Base-by-base conservation (phyloP, 2,329 filamentous ascomycete genomes). In the Trichoderma sp. region DNA sequence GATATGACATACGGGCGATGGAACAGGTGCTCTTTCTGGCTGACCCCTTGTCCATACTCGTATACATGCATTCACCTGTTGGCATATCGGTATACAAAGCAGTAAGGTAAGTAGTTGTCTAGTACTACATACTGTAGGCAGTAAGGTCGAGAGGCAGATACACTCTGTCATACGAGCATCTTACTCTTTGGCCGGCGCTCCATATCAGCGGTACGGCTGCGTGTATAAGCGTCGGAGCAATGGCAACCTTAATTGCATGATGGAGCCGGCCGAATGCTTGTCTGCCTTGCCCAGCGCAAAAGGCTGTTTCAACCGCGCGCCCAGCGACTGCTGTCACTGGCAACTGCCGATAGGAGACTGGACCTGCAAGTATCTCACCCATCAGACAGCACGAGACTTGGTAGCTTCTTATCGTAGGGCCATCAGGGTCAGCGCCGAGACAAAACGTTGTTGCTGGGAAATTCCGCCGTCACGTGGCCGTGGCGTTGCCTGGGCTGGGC, bases 391-490 rank as follows among this genome's bases (percentile, higher is more conserved):
- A 35, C 11, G 13, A 11, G 7, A 19, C 0, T 4, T 19, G 5
- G 5, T 19, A n/a, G 27, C 8, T 43, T n/a, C 40, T 43, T 43
- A 43, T 43, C 40, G 40, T 1, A 43, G 40, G 40, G 0, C 40
- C 19, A 24, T 49, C 47, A 49, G n/a, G 19, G 21, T 49, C 47
- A 49, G 47, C 47, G 47, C 47, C 24, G 19, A 4, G 31, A 24
- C 31, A 31, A 14, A 14, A 27, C 29, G 59, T 37, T 33, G 60
- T 29, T 37, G 60, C 37, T 37, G 47, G 24, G 33, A 29, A 24
- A 52, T 37, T 21, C 31, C 60, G 19, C 21, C 33, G 61, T 64
- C 61, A 64, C 61, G 61, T 64, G 61, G 49, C 43, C 21, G 35
- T 58, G 60, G 60, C 47, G 21, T 33, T 52, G n/a, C 19, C 61